These are phyloP conservation scores for Closterium sp. DNA, from an alignment of 139 green algal genomes.

Conservation along the genomic window DNA sequence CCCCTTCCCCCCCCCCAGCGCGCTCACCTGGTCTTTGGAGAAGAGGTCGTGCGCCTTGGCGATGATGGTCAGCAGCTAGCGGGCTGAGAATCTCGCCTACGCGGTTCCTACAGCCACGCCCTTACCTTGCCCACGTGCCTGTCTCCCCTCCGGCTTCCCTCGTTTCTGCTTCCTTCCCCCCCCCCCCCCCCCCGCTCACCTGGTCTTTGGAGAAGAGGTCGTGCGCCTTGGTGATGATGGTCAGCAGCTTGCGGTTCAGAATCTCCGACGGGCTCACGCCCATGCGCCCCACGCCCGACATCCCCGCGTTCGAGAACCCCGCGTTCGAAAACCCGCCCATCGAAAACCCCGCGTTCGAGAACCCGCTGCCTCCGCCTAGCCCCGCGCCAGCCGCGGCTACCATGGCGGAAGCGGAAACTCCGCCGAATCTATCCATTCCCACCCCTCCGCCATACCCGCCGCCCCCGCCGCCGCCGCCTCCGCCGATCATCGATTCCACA, in stretches of 20 bases:
- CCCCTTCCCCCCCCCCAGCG: too few species aligned
- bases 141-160: too few species aligned
- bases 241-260: neutral
- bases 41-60: too few species aligned
- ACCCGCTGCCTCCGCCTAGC: neutral
- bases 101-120: too few species aligned
- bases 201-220: neutral
- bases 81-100: too few species aligned
- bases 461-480: too few species aligned
- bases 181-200: too few species aligned
- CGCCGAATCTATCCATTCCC: neutral
- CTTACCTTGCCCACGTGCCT: too few species aligned
- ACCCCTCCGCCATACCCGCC: neutral
- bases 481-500: neutral
- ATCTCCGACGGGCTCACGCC: neutral
- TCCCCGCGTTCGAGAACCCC: neutral
- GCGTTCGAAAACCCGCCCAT: neutral
- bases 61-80: too few species aligned
- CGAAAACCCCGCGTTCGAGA: neutral
- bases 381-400: neutral
- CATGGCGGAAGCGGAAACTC: neutral
- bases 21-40: too few species aligned
- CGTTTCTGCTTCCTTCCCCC: neutral
- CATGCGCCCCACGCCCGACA: neutral
- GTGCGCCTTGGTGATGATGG: neutral